Evolutionary conservation across 1,284 basidiomycete species (phyloP), one percentile per base, ranked within the genome.

Genomic region (Boletus sp.): DNA sequence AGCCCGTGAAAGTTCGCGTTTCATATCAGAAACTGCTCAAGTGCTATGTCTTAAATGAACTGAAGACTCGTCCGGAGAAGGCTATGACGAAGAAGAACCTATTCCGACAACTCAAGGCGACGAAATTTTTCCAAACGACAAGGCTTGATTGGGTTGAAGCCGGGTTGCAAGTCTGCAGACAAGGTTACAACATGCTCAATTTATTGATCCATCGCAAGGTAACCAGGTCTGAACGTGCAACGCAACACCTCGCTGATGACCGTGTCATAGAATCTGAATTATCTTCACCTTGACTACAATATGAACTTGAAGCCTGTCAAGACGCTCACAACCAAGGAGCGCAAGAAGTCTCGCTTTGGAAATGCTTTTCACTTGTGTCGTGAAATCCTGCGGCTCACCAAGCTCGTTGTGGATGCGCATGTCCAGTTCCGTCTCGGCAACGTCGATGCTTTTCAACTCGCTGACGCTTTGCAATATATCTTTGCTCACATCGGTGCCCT

Each of bases 131-230:
- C 85, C 96, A 99, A 74, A 91, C 89, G 17, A 99, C 96, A 7
- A 91, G 82, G 55, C 74, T 99, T 59, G 96, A 99, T 69, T 99
- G 96, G 96, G 95, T 99, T 26, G 96, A 99, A 70, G 96, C 95
- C 4, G 96, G 96, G 62, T 73, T 99, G 53, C 96, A 99, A 72
- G 96, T 99, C 47, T 96, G 94, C 72, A 77, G 95, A 57, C 96
- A 99, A 68, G 95, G 95, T 27, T 99, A 97, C 75, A 99, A 99
- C 73, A 99, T 99, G 96, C 76, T 99, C 55, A 99, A 99, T 70
- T 76, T 99, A 27, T 77, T 99, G 52, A 99, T 99, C 60, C 96
- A 99, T 73, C 94, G 96, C 69, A 99, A 99, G 76, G 89, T 59
- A 39, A 69, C 43, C 2, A 4, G 3, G 19, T 33, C 45, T 29